Base-by-base conservation (phyloP, 2,329 filamentous ascomycete genomes). In the Didymella pomorum region DNA sequence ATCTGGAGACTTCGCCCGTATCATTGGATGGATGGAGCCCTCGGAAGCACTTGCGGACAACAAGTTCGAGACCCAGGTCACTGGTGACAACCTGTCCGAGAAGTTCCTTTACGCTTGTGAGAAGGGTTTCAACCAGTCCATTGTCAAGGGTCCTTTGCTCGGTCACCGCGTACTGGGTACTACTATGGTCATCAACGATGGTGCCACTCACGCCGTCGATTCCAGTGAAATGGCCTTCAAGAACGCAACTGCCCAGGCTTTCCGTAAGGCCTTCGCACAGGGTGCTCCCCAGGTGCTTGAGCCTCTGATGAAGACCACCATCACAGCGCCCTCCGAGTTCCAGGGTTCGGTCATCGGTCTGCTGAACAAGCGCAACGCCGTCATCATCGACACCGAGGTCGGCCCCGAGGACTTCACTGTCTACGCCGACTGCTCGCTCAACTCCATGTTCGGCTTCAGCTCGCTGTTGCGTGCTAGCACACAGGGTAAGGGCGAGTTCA, bases 401-500 rank as follows among this genome's bases (percentile, higher is more conserved):
- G 93, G 93, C 31, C 84, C 88, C 16, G 95, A 99, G 73, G 95
- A 99, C 73, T 98, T 99, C 73, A 96, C 92, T 6, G 85, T 98
- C 58, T 87, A 89, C 55, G 93, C 93, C 25, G 95, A 98, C 80
- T 97, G 93, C 82, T 93, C 89, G 76, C 80, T 99, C 76, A 97
- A 98, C 78, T 87, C 89, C 76, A 99, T 99, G 95, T 99, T 99
- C 77, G 95, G 95, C 63, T 98, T 99, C 81, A 93, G 89, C 72
- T 91, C 89, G 41, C 91, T 97, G 79, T 80, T 99, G 67, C 87
- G 95, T 69, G 95, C 95, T 14, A 91, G 93, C 21, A 98, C 93
- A 2, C 95, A 99, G 81, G 95, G 95, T 62, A 99, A 99, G 85
- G 95, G 95, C 71, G 95, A 99, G 82, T 99, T 97, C 76, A 90